Conservation (phyloP, 78 protist genomes). For the Dictyostelium brefeldianum region DNA sequence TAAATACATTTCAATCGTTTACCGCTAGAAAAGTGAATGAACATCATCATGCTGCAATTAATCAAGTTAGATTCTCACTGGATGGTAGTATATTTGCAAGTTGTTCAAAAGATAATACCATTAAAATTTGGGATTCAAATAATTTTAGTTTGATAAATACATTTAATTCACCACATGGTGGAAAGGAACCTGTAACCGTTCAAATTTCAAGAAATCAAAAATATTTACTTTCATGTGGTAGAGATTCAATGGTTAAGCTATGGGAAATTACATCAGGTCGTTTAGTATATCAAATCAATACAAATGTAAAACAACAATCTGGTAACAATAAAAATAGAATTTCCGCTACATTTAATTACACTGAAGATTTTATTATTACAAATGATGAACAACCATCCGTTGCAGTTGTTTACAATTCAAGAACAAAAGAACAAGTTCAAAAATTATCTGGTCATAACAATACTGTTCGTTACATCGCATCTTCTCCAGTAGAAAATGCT, state of each 20-base stretch:
- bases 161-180: slow-evolving; percentile 57
- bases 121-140: slow-evolving; percentile 85
- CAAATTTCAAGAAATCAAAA: slow-evolving; percentile 74
- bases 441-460: slow-evolving; percentile 82
- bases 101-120: slow-evolving; percentile 77
- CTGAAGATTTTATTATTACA: slow-evolving; percentile 82
- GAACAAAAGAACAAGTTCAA: slow-evolving; percentile 77
- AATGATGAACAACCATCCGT: slow-evolving; percentile 67
- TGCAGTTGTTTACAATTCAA: slow-evolving; percentile 69
- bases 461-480: slow-evolving; percentile 65
- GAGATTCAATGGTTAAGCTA: slow-evolving; percentile 71
- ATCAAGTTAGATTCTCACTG: slow-evolving; percentile 67
- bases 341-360: slow-evolving; percentile 72
- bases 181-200: slow-evolving; percentile 63
- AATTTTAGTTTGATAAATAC: slow-evolving; percentile 54
- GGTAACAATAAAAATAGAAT: slow-evolving; percentile 71
- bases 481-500: slow-evolving; percentile 81
- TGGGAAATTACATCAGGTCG: slow-evolving; percentile 88
- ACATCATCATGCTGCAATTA: slow-evolving; percentile 84
- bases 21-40: slow-evolving; percentile 76
- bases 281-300: slow-evolving; percentile 40
- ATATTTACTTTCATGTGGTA: slow-evolving; percentile 85
- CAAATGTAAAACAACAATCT: slow-evolving; percentile 42
- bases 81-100: slow-evolving; percentile 84
- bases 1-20: slow-evolving; percentile 68